These are phyloP conservation scores for Pilatotrama ljubarskyi DNA, from an alignment of 768 basidiomycete genomes.

Conservation along the genomic window DNA sequence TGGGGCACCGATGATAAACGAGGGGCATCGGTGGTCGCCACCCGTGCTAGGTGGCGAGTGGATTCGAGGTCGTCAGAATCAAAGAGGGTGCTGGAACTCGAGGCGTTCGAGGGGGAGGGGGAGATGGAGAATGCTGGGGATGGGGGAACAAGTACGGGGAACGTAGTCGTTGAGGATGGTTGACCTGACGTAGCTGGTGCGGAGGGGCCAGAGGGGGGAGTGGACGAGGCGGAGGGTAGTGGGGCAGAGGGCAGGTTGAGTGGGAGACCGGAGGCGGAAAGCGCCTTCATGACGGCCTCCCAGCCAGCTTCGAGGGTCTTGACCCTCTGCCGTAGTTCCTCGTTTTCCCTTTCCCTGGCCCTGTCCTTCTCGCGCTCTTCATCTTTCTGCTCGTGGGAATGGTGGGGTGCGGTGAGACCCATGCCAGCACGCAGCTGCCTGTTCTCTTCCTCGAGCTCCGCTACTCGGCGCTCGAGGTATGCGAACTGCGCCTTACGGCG, in stretches of 20 bases:
- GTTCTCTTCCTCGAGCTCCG: conserved; percentile 85
- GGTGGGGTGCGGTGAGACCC: conserved; percentile 25
- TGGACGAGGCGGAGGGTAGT: conserved; percentile 29
- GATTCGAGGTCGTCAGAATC: conserved; percentile 47
- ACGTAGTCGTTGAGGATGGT: conserved; percentile 28
- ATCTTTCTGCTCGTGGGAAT: conserved; percentile 27
- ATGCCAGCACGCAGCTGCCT: conserved; percentile 62
- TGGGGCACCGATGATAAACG: conserved; percentile 69
- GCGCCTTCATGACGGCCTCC: conserved; percentile 76
- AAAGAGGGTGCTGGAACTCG: conserved; percentile 30
- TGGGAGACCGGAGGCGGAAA: conserved; percentile 67
- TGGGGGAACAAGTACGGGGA: conserved; percentile 35
- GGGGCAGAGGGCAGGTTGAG: conserved; percentile 41
- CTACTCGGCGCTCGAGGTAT: conserved; percentile 91
- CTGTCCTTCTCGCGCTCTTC: conserved; percentile 40
- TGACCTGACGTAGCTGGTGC: conserved; percentile 28
- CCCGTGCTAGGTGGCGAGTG: conserved; percentile 99
- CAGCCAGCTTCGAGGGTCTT: conserved; percentile 79
- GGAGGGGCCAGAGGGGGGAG: conserved; percentile 25
- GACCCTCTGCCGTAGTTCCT: conserved; percentile 73
- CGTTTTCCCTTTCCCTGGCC: conserved; percentile 63
- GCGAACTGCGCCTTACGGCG: conserved; percentile 87
- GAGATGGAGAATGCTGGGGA: conserved; percentile 38
- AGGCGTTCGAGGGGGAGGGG: conserved; percentile 36
- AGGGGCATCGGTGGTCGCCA: conserved; percentile 73